A percentile compares a stretch with the other conserved stretches of the same genome.
These are phyloP conservation scores for Lactarius quietus DNA, from an alignment of 768 basidiomycete genomes.

Conservation along the genomic window DNA sequence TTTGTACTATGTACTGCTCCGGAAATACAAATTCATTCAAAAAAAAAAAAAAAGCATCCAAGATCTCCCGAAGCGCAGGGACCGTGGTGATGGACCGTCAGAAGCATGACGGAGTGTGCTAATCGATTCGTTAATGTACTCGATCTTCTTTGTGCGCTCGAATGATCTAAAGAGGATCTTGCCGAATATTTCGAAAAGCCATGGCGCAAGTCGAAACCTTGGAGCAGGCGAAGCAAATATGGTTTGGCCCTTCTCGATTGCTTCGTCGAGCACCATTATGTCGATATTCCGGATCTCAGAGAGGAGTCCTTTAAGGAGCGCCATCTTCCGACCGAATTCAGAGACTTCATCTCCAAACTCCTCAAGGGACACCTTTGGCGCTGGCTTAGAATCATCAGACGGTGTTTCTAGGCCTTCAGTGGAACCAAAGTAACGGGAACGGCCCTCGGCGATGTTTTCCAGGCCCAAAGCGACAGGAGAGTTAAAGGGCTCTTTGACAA, in stretches of 20 bases:
- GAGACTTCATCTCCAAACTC: too few relatives aligned
- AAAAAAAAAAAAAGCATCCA: fast-evolving
- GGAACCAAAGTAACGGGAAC: background rate
- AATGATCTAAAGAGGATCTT: background rate
- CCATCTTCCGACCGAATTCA: too few relatives aligned
- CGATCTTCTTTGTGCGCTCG: background rate
- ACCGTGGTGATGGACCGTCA: background rate
- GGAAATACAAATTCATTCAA: too few relatives aligned
- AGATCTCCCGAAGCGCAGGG: background rate
- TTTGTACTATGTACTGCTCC: too few relatives aligned
- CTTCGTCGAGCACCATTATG: background rate
- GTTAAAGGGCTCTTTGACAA: background rate
- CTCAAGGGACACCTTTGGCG: background rate
- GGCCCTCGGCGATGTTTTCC: background rate
- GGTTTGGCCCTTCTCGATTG: background rate
- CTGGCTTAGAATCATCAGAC: background rate
- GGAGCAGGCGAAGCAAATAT: background rate
- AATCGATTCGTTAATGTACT: background rate
- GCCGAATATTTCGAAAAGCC: background rate
- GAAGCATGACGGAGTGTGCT: background rate
- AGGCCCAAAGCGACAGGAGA: background rate
- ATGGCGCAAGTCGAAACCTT: too few relatives aligned
- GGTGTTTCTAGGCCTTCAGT: background rate
- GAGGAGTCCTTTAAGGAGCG: background rate
- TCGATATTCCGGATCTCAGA: background rate